Evolutionary conservation across 345 rosid species (phyloP).

Genomic region (Pseudoturritis turrita): DNA sequence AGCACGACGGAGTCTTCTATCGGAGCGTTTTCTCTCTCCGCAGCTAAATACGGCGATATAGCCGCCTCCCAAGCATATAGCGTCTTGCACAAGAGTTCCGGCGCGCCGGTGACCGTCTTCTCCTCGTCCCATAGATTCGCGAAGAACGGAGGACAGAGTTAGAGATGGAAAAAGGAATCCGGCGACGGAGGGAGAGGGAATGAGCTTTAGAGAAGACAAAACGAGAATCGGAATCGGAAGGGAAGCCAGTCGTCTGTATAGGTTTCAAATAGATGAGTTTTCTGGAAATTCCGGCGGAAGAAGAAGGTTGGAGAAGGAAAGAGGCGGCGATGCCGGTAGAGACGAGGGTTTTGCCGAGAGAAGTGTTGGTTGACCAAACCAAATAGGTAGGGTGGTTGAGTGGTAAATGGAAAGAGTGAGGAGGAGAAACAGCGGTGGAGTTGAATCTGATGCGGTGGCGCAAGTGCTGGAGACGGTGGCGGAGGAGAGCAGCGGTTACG

Average conservation of each 20-base stretch:
- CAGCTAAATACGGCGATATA: conserved; percentile 86
- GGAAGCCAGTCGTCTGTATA: conserved; percentile 90
- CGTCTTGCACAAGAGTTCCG: conserved; percentile 64
- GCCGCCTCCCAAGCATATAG: conserved; percentile 84
- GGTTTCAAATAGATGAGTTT: conserved; percentile 82
- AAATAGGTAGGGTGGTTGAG: conserved; percentile 69
- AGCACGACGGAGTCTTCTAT: conserved; percentile 48
- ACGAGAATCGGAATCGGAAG: conserved; percentile 82
- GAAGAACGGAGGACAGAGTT: conserved; percentile 62
- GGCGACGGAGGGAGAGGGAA: conserved; percentile 52
- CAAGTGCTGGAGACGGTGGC: conserved; percentile 19
- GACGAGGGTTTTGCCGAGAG: conserved; percentile 91
- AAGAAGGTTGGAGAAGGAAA: conserved; percentile 55
- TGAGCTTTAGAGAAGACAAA: conserved; percentile 68
- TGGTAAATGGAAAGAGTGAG: conserved; percentile 31
- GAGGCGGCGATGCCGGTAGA: conserved; percentile 88
- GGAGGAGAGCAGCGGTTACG: conserved; percentile 24
- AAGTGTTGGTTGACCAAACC: conserved; percentile 86
- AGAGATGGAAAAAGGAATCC: conserved; percentile 45
- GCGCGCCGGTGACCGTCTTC: conserved; percentile 24
- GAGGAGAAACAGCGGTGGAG: not conserved
- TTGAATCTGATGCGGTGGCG: not conserved
- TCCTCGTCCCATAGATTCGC: conserved; percentile 38
- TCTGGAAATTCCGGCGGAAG: conserved; percentile 14
- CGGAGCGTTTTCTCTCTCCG: conserved; percentile 57